Evolutionary conservation across 768 basidiomycete species (phyloP).

Genomic region (Russula griseocarnosa): DNA sequence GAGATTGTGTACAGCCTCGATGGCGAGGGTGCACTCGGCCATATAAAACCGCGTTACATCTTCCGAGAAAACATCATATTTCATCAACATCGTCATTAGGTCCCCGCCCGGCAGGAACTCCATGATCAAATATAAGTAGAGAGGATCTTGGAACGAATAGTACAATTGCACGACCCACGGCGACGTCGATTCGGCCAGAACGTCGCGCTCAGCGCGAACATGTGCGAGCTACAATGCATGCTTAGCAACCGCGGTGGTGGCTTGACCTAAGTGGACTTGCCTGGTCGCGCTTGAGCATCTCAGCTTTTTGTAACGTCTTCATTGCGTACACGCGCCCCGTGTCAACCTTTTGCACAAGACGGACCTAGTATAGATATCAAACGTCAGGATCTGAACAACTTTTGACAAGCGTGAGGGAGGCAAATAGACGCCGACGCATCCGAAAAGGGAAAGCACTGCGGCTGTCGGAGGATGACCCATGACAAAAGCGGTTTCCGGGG

Average conservation of each 20-base stretch:
- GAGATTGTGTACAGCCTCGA: conserved; percentile 94
- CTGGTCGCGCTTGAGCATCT: conserved; percentile 99
- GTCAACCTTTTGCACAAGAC: conserved; percentile 93
- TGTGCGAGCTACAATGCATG: conserved; percentile 72
- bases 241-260: neutral
- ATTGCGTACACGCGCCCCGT: conserved; percentile 99
- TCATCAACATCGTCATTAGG: conserved; percentile 99
- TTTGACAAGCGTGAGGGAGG: neutral
- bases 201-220: conserved; percentile 95
- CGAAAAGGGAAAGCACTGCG: neutral
- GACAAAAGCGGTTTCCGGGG: neutral
- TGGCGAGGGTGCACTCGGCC: conserved; percentile 93
- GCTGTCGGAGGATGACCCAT: neutral
- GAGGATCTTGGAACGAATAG: conserved; percentile 94
- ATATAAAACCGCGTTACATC: conserved; percentile 99
- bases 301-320: conserved; percentile 95
- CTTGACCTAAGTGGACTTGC: conserved; percentile 39
- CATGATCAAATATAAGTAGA: conserved; percentile 96
- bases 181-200: conserved; percentile 92
- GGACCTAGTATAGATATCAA: conserved; percentile 48
- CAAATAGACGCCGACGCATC: neutral
- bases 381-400: conserved; percentile 6
- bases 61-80: conserved; percentile 98
- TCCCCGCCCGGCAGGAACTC: conserved; percentile 98
- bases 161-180: conserved; percentile 95